A percentile compares a stretch with the other conserved stretches of the same genome.
These are phyloP conservation scores for Neurospora hispaniola DNA, from an alignment of 495 filamentous ascomycete species.

Conservation along the genomic window DNA sequence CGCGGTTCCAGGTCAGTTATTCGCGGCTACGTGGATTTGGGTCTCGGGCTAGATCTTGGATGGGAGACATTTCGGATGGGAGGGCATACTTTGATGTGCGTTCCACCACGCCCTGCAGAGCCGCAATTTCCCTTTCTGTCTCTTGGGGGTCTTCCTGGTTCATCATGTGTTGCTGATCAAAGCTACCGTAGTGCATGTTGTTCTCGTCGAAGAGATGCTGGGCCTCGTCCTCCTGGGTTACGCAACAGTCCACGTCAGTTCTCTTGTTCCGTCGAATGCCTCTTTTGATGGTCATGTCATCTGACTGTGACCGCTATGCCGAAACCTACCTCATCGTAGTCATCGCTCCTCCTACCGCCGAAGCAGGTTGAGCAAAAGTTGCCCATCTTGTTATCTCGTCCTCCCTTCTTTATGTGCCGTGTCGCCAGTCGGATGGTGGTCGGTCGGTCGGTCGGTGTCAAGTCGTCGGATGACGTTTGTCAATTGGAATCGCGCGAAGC, in stretches of 20 bases:
- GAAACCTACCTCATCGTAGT: conserved; percentile 30
- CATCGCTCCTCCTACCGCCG: conserved; percentile 29
- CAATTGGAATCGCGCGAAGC: background rate
- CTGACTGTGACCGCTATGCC: background rate
- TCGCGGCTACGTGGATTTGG: background rate
- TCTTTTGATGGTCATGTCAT: background rate
- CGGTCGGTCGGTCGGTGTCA: background rate
- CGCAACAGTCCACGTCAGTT: conserved; percentile 4
- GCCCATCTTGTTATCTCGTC: conserved; percentile 24
- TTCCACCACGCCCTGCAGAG: conserved; percentile 43
- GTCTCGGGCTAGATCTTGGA: conserved; percentile 4
- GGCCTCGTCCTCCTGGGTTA: conserved; percentile 38
- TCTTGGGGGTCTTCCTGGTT: conserved; percentile 45
- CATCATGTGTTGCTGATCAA: conserved; percentile 38
- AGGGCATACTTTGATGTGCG: conserved; percentile 43
- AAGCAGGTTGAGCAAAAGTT: conserved; percentile 35
- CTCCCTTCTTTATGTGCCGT: background rate
- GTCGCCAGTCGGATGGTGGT: background rate
- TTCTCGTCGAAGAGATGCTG: conserved; percentile 45
- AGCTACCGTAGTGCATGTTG: conserved; percentile 43
- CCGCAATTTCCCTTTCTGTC: conserved; percentile 47
- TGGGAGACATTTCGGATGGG: conserved; percentile 1
- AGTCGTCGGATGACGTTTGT: background rate
- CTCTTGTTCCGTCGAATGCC: background rate
- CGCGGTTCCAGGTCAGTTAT: conserved; percentile 19